Evolutionary conservation across 1,284 basidiomycete species (phyloP), one percentile per base, ranked within the genome.

Genomic region (Ustilago tritici): DNA sequence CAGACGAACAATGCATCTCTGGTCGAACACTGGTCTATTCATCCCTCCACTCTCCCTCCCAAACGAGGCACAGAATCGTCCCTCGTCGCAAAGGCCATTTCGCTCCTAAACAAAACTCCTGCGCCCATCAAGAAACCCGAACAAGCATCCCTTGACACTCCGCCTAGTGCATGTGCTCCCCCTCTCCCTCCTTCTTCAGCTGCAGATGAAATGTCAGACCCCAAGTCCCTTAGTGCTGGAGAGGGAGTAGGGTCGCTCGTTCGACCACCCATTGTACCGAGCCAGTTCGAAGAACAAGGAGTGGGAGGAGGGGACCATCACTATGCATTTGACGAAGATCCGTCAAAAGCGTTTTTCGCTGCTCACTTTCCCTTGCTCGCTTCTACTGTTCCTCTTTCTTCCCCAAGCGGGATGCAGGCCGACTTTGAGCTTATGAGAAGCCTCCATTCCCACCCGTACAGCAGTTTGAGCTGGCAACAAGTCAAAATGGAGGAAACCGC

Each of bases 51-150:
- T 19, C 17, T 19, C 43, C 17, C 43, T 19, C 4, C 43, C 23
- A 50, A 50, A 17, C 23, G 49, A 4, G 52, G 23, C 12, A 15
- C 19, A 19, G 56, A 54, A 1, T 59, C 63, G 9, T 53, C 56
- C 41, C 36, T 61, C 17, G 56, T 62, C 15, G 56, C 55, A 8
- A 46, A 53, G 17, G 65, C 65, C 0, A 31, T 68, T 34, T 14
- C 15, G 9, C 3, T 40, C 17, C 38, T 62, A 17, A 68, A 58
- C 36, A 55, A 54, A 10, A 38, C 59, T n/a, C 49, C 65, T 14
- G 28, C 46, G 0, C 10, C 34, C 4, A 17, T 41, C 49, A 32
- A 32, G 28, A 50, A 32, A 32, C 49, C 36, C 17, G 36, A 55
- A 23, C 35, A 35, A 35, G 49, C 49, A 14, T 11, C 49, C 15